A percentile compares a stretch with the other conserved stretches of the same genome.
Conservation (phyloP, 108 stramenopile species). For the Cyclotella choctawhatcheeana region DNA sequence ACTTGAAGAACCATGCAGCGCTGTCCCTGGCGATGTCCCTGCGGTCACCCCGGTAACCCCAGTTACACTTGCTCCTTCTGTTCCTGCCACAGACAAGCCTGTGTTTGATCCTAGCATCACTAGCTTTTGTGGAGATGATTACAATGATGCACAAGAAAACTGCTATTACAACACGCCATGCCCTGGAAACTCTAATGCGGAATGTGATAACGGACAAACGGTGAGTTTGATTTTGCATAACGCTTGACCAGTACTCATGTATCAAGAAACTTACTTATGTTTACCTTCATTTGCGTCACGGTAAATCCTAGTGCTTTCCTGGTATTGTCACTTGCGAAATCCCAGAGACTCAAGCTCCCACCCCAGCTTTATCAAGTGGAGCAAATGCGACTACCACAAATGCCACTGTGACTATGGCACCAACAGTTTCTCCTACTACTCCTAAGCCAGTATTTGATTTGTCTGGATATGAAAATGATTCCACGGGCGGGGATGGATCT, state of each 20-base stretch:
- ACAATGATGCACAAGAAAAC: slow-evolving; percentile 16
- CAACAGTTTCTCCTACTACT: neutral
- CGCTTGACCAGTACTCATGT: too few relatives aligned
- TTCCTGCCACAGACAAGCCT: neutral
- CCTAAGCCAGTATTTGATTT: neutral
- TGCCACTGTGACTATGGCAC: neutral
- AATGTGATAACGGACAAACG: slow-evolving; percentile 23
- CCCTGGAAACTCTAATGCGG: slow-evolving; percentile 14
- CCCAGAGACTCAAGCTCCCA: neutral
- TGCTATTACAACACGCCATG: slow-evolving; percentile 11
- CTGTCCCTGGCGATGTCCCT: neutral
- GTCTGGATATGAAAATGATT: neutral
- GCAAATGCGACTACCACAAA: slow-evolving; percentile 9
- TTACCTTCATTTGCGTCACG: too few relatives aligned
- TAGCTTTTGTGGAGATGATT: slow-evolving; percentile 22
- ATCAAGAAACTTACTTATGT: too few relatives aligned
- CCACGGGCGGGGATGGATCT: neutral
- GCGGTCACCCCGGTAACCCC: neutral
- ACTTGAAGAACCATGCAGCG: slow-evolving; percentile 1
- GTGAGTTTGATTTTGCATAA: too few relatives aligned
- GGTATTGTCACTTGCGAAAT: slow-evolving; percentile 9
- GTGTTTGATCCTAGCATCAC: slow-evolving; percentile 24
- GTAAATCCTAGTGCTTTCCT: too few relatives aligned
- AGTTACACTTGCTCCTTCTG: neutral
- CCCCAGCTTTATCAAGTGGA: neutral